phyloP scores from a whole-genome alignment of 2,329 filamentous ascomycete species.

The Beauveria asiatica region DNA sequence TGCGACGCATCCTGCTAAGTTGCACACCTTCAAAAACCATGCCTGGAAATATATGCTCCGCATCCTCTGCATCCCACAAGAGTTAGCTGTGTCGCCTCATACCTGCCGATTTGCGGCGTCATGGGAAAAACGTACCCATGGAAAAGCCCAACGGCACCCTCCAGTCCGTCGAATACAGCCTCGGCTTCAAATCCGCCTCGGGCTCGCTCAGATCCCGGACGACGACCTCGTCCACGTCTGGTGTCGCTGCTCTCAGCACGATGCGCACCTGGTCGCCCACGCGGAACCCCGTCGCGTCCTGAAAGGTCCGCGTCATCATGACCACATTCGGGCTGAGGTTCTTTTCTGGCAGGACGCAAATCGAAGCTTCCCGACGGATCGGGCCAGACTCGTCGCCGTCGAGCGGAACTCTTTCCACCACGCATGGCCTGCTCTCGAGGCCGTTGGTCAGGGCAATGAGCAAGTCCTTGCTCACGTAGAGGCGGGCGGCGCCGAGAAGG shows the following conservation, averaged over 20 bases:
- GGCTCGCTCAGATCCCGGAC: slow-evolving; percentile 49
- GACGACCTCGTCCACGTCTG: slow-evolving; percentile 48
- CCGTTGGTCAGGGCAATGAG: slow-evolving; percentile 35
- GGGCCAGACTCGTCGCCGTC: slow-evolving; percentile 13
- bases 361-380: slow-evolving; percentile 35
- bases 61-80: slow-evolving; percentile 34
- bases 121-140: slow-evolving; percentile 21
- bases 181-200: slow-evolving; percentile 18
- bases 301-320: slow-evolving; percentile 65
- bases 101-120: no score
- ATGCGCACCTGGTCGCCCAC: slow-evolving; percentile 58
- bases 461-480: slow-evolving; percentile 40
- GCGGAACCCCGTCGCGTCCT: slow-evolving; percentile 63
- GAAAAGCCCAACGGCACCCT: slow-evolving; percentile 25
- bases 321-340: slow-evolving; percentile 60
- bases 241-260: slow-evolving; percentile 45
- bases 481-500: slow-evolving; percentile 34
- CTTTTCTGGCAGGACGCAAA: slow-evolving; percentile 45
- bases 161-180: slow-evolving; percentile 28
- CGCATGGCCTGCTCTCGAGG: slow-evolving; percentile 34
- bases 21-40: slow-evolving; percentile 58
- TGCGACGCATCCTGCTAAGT: slow-evolving; percentile 23
- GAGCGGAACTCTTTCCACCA: slow-evolving; percentile 25
- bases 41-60: slow-evolving; percentile 62
- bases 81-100: neutral